These are phyloP conservation scores for Xylaria castorea DNA, from an alignment of 495 filamentous ascomycete species.

Conservation along the genomic window DNA sequence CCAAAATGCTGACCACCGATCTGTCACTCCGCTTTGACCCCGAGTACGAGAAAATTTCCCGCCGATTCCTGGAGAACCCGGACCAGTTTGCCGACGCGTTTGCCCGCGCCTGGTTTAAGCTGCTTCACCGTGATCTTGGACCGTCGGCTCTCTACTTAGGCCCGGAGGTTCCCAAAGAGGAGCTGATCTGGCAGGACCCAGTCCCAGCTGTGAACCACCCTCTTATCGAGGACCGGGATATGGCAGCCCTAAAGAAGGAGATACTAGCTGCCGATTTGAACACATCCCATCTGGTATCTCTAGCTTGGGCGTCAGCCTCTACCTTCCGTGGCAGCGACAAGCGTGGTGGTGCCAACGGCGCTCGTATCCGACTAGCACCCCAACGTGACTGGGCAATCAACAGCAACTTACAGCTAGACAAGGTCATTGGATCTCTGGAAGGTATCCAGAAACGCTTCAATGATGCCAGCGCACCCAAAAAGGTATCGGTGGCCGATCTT, in stretches of 20 bases:
- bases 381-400: constrained; percentile 73
- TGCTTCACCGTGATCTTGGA: constrained; percentile 76
- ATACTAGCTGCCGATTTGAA: constrained; percentile 65
- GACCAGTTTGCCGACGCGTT: constrained; percentile 71
- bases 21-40: constrained; percentile 73
- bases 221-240: constrained; percentile 63
- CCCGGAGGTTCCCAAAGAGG: constrained; percentile 70
- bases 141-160: constrained; percentile 70
- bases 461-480: constrained; percentile 61
- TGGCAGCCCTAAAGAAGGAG: constrained; percentile 66
- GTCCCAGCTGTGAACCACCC: constrained; percentile 62
- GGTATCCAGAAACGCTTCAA: constrained; percentile 68
- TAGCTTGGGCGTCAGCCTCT: constrained; percentile 73
- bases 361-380: constrained; percentile 73
- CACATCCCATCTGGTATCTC: constrained; percentile 61
- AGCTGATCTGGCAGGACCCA: constrained; percentile 70
- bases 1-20: constrained; percentile 74
- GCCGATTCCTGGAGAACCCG: constrained; percentile 68
- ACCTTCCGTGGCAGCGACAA: constrained; percentile 78
- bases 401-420: constrained; percentile 63
- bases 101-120: constrained; percentile 77
- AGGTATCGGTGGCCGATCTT: constrained; percentile 73
- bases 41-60: constrained; percentile 73
- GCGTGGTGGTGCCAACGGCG: constrained; percentile 77
- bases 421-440: constrained; percentile 65